Conservation (phyloP, 202 grass and related monocot genomes). For the Zoysia matrella region DNA sequence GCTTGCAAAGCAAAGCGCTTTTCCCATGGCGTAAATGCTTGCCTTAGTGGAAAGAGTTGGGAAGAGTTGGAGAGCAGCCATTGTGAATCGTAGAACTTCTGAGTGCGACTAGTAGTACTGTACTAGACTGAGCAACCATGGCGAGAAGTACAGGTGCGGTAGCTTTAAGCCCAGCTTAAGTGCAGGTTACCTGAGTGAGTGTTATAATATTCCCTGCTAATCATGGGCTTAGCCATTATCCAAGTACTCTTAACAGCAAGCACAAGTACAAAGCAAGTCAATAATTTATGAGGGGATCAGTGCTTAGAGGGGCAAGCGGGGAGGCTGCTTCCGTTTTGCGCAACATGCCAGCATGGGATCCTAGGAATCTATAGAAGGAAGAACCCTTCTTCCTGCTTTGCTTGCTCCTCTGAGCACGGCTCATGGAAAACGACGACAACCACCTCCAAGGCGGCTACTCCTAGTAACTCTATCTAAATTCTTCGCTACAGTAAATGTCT, state of each 20-base stretch:
- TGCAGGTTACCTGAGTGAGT: too few relatives aligned
- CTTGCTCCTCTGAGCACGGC: constrained; percentile 24
- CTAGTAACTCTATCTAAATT: too few relatives aligned
- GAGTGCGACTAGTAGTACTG: constrained; percentile 1
- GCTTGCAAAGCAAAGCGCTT: constrained; percentile 28
- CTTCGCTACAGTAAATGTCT: too few relatives aligned
- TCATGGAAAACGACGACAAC: constrained; percentile 35
- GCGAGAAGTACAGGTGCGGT: background rate
- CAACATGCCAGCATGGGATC: constrained; percentile 53
- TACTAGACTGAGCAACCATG: background rate
- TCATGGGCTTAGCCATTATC: constrained; percentile 49
- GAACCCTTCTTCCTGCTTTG: background rate
- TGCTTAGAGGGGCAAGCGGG: constrained; percentile 16
- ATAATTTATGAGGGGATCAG: constrained; percentile 44
- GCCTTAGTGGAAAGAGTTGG: constrained; percentile 1
- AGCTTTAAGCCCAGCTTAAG: too few relatives aligned
- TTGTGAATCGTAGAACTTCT: background rate
- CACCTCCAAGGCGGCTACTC: too few relatives aligned
- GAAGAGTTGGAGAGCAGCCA: background rate
- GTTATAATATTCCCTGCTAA: constrained; percentile 36
- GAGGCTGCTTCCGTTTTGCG: constrained; percentile 48
- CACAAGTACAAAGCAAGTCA: constrained; percentile 43
- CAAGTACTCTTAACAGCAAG: constrained; percentile 31
- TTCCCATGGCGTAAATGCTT: constrained; percentile 34
- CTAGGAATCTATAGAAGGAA: constrained; percentile 36